phyloP scores from a whole-genome alignment of 192 early-diverging fungal genomes.

The Mortierella hygrophila region DNA sequence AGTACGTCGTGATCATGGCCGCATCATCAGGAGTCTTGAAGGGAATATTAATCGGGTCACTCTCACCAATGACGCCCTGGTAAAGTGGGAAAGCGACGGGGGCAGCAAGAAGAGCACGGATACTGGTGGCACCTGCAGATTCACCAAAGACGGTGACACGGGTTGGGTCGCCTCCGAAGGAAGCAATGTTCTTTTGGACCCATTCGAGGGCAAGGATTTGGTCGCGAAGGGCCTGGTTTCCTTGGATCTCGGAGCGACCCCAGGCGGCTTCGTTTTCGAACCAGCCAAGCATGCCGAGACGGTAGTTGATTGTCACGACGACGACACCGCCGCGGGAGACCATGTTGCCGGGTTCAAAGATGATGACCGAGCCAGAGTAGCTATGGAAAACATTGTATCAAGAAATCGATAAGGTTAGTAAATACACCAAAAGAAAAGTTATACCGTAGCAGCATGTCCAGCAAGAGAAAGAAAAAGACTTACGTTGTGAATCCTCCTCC shows the following conservation, averaged over 20 bases:
- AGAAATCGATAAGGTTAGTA: neutral
- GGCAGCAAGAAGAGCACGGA: conserved; percentile 56
- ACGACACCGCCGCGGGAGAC: conserved; percentile 51
- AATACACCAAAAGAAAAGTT: neutral
- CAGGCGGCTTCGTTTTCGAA: conserved; percentile 21
- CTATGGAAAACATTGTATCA: neutral
- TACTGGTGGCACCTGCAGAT: conserved; percentile 59
- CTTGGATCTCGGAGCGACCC: conserved; percentile 12
- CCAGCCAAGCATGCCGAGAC: conserved; percentile 69
- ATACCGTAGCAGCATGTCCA: no score
- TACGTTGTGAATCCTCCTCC: conserved; percentile 46
- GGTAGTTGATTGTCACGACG: conserved; percentile 68
- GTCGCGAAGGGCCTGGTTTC: conserved; percentile 60
- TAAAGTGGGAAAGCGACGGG: conserved; percentile 56
- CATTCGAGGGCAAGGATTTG: conserved; percentile 68
- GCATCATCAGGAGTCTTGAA: conserved; percentile 23
- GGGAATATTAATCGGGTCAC: conserved; percentile 36
- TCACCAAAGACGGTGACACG: conserved; percentile 67
- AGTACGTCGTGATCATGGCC: conserved; percentile 11
- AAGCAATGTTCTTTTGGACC: conserved; percentile 67
- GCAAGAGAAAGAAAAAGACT: neutral
- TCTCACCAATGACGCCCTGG: conserved; percentile 49
- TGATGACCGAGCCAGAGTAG: conserved; percentile 45
- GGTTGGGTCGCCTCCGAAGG: conserved; percentile 70
- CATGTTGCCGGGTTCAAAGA: conserved; percentile 51